Evolutionary conservation across 805 yeast species (phyloP).

Genomic region (Citeromyces matritensis): DNA sequence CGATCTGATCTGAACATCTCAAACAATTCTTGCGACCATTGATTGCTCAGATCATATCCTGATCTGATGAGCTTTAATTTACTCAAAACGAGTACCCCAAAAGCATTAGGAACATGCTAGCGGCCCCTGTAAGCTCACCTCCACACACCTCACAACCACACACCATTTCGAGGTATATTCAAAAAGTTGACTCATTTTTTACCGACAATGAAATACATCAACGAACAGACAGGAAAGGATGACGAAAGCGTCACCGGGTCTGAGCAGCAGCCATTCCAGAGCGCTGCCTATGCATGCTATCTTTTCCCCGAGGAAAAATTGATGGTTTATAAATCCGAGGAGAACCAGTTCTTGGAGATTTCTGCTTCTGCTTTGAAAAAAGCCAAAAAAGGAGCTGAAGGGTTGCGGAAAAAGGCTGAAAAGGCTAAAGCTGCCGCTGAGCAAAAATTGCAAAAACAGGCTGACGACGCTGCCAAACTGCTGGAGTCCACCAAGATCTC

Average conservation of each 20-base stretch:
- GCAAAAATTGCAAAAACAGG: conserved; percentile 37
- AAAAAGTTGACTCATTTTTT: too few relatives aligned
- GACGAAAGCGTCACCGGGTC: conserved; percentile 44
- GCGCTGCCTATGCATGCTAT: conserved; percentile 72
- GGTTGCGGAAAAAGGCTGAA: conserved; percentile 68
- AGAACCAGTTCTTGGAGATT: conserved; percentile 54
- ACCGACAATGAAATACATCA: conserved; percentile 32
- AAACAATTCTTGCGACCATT: too few relatives aligned
- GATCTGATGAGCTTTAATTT: too few relatives aligned
- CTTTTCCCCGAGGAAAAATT: conserved; percentile 34
- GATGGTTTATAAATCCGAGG: conserved; percentile 44
- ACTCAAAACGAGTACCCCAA: too few relatives aligned
- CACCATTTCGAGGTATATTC: too few relatives aligned
- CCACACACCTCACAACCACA: too few relatives aligned
- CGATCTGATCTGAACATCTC: too few relatives aligned
- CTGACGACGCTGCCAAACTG: conserved; percentile 59
- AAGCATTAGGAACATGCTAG: too few relatives aligned
- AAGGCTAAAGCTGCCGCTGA: conserved; percentile 46
- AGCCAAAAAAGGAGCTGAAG: conserved; percentile 93
- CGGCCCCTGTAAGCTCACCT: too few relatives aligned
- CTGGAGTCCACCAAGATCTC: conserved; percentile 69
- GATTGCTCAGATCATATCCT: too few relatives aligned
- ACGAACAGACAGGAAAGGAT: conserved; percentile 64
- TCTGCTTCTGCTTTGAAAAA: conserved; percentile 86
- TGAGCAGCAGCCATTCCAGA: conserved; percentile 55